phyloP scores from a whole-genome alignment of 805 yeast genomes.

The Saccharomycopsis microspora region DNA sequence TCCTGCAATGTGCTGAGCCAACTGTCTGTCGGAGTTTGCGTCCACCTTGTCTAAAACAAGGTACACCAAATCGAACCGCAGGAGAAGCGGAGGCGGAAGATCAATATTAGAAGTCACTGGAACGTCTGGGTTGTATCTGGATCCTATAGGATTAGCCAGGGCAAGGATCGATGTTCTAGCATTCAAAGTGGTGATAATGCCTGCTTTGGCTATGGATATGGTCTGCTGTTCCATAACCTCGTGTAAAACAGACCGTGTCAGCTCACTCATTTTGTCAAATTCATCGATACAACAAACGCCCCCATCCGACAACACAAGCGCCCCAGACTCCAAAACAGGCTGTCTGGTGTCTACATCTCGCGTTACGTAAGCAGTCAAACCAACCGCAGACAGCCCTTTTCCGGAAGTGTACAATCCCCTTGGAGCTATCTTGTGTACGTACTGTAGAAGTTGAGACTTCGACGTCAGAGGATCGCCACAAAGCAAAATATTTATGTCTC shows the following conservation, averaged over 20 bases:
- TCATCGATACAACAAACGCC: conserved; percentile 99
- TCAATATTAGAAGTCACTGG: conserved; percentile 95
- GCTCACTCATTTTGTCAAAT: conserved; percentile 93
- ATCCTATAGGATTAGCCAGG: conserved; percentile 94
- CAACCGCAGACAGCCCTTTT: conserved; percentile 98
- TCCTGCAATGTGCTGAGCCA: conserved; percentile 83
- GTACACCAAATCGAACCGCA: conserved; percentile 92
- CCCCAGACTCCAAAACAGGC: conserved; percentile 90
- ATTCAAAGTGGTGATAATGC: conserved; percentile 91
- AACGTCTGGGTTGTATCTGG: conserved; percentile 86
- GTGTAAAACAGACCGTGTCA: conserved; percentile 89
- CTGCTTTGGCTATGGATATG: conserved; percentile 95
- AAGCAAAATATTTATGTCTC: conserved; percentile 81
- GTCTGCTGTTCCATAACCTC: conserved; percentile 99
- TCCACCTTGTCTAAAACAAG: conserved; percentile 88
- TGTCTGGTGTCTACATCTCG: conserved; percentile 91
- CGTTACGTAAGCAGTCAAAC: conserved; percentile 94
- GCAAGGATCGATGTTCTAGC: conserved; percentile 95
- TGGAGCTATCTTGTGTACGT: conserved; percentile 96
- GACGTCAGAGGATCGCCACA: conserved; percentile 99
- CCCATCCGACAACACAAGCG: conserved; percentile 91
- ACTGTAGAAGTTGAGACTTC: conserved; percentile 87
- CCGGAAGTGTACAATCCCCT: conserved; percentile 98
- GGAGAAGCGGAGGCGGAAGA: conserved; percentile 88
- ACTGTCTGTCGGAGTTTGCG: conserved; percentile 67